Evolutionary conservation across 1,284 basidiomycete genomes (phyloP).

Genomic region (Puccinia coronata): DNA sequence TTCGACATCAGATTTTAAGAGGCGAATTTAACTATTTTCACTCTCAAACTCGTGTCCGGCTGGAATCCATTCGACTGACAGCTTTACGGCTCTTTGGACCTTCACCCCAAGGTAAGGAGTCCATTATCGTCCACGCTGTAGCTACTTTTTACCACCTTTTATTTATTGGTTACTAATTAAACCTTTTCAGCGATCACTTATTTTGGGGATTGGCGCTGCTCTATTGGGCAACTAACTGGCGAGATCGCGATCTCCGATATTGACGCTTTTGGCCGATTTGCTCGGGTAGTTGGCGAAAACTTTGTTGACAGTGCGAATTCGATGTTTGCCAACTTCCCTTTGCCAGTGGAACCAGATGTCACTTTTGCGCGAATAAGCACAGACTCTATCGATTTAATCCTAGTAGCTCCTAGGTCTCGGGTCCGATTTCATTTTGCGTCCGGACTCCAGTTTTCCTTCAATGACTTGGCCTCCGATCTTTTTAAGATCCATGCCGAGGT

Average conservation of each 20-base stretch:
- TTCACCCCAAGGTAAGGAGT: neutral
- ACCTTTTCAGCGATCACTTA: slow-evolving; percentile 26
- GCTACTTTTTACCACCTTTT: neutral
- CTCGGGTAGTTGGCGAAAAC: neutral
- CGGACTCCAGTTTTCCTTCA: slow-evolving; percentile 19
- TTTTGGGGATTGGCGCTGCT: slow-evolving; percentile 34
- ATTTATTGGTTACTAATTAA: neutral
- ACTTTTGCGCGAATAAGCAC: slow-evolving; percentile 26
- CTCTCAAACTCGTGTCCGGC: slow-evolving; percentile 31
- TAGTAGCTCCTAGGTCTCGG: slow-evolving; percentile 23
- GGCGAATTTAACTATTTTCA: slow-evolving; percentile 21
- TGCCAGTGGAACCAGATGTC: slow-evolving; percentile 13
- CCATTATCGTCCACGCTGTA: neutral
- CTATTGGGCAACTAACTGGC: slow-evolving; percentile 30
- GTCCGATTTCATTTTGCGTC: slow-evolving; percentile 22
- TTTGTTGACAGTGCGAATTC: slow-evolving; percentile 32
- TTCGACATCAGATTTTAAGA: slow-evolving; percentile 19
- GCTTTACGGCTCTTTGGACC: slow-evolving; percentile 25
- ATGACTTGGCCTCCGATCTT: slow-evolving; percentile 27
- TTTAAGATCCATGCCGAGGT: slow-evolving; percentile 23
- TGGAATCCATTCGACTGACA: slow-evolving; percentile 19
- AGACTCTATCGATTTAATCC: slow-evolving; percentile 32
- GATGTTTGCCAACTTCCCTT: slow-evolving; percentile 18
- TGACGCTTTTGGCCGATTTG: slow-evolving; percentile 19
- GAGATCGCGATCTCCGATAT: slow-evolving; percentile 30